phyloP scores from a whole-genome alignment of 2,329 filamentous ascomycete species.

The Pleomassaria siparia region DNA sequence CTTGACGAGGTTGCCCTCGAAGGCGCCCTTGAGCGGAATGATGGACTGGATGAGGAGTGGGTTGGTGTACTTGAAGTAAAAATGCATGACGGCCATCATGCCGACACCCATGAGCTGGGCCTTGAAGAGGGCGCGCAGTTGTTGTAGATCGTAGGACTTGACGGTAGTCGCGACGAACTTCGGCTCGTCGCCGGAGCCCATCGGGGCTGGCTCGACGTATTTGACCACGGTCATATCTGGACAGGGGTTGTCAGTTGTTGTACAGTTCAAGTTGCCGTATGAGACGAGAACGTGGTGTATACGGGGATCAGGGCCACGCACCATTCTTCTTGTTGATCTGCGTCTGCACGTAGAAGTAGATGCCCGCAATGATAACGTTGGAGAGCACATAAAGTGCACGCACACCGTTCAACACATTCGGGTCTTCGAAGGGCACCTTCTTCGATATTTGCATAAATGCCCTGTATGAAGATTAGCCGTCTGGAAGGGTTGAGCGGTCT shows the following conservation, averaged over 20 bases:
- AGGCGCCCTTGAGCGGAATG: slow-evolving; percentile 91
- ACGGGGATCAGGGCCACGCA: slow-evolving; percentile 49
- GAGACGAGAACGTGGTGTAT: not conserved
- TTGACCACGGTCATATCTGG: slow-evolving; percentile 95
- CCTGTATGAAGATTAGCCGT: slow-evolving; percentile 20
- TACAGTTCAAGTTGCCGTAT: not conserved
- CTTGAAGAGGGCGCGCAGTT: slow-evolving; percentile 84
- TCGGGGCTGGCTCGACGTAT: slow-evolving; percentile 93
- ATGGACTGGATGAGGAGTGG: slow-evolving; percentile 98
- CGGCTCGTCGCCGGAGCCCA: slow-evolving; percentile 91
- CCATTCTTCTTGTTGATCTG: slow-evolving; percentile 97
- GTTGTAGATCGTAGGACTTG: slow-evolving; percentile 87
- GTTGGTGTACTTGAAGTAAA: slow-evolving; percentile 99
- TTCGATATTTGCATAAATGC: slow-evolving; percentile 98
- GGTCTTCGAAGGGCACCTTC: slow-evolving; percentile 91
- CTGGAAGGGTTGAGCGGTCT: not conserved
- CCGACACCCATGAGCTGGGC: slow-evolving; percentile 91
- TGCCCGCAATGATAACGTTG: slow-evolving; percentile 77
- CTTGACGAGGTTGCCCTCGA: slow-evolving; percentile 96
- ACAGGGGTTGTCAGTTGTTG: not conserved
- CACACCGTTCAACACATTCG: slow-evolving; percentile 65
- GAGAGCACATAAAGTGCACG: slow-evolving; percentile 67
- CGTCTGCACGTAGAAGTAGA: slow-evolving; percentile 84
- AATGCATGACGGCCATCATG: slow-evolving; percentile 98
- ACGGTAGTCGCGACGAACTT: slow-evolving; percentile 97